A percentile compares a stretch with the other conserved stretches of the same genome.
Conservation (phyloP, 306 rosid species). For the Acacia crassicarpa region DNA sequence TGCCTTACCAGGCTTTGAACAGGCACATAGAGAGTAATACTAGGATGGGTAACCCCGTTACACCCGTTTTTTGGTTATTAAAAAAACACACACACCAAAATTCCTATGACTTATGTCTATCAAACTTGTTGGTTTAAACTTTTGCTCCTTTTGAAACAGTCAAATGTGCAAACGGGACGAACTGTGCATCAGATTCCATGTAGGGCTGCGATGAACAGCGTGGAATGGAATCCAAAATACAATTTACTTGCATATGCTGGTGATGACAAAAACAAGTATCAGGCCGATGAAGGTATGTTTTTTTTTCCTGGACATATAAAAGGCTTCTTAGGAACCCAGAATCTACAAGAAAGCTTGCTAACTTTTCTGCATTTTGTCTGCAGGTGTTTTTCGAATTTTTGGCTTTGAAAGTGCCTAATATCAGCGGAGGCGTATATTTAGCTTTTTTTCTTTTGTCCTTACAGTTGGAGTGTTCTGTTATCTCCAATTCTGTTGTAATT, state of each 20-base stretch:
- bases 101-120: neutral
- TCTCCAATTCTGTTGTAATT: neutral
- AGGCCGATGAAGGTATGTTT: conserved; percentile 83
- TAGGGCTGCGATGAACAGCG: conserved; percentile 97
- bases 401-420: conserved; percentile 74
- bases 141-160: conserved; percentile 48
- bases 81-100: neutral
- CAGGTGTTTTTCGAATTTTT: conserved; percentile 90
- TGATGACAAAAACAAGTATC: conserved; percentile 95
- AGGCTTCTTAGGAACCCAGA: conserved; percentile 1
- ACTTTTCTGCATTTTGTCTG: conserved; percentile 34
- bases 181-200: conserved; percentile 91
- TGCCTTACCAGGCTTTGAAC: neutral
- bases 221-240: conserved; percentile 94
- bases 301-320: neutral
- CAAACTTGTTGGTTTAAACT: neutral
- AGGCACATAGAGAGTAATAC: neutral
- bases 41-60: too few species aligned
- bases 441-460: neutral
- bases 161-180: conserved; percentile 77
- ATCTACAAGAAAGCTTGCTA: conserved; percentile 15
- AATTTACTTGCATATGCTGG: conserved; percentile 96
- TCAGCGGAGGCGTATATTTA: neutral
- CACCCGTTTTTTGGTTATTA: too few species aligned
- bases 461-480: neutral